These are phyloP conservation scores for Globisporangium acanthophoron DNA, from an alignment of 352 stramenopile genomes.

Conservation along the genomic window DNA sequence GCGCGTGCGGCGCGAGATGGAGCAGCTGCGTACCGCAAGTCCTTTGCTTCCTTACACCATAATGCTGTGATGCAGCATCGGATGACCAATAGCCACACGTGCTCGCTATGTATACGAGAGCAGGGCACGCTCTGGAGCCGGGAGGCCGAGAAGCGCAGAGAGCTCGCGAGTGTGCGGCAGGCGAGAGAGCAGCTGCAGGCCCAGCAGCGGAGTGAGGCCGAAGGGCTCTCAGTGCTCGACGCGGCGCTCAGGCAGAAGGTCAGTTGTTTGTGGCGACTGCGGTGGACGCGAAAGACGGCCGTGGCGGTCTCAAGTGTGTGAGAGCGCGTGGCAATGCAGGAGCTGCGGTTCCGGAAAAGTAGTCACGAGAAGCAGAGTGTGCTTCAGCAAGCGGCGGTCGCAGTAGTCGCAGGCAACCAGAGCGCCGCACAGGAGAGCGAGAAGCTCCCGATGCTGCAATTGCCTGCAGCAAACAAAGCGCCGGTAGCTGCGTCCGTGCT, in stretches of 20 bases:
- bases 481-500: background rate
- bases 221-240: conserved; percentile 27
- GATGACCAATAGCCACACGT: background rate
- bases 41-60: background rate
- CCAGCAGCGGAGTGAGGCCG: conserved; percentile 23
- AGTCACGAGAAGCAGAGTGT: conserved; percentile 9
- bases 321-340: conserved; percentile 7
- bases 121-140: conserved; percentile 40
- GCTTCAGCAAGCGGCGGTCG: conserved; percentile 21
- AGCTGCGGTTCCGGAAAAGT: conserved; percentile 25
- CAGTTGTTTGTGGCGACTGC: background rate
- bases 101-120: background rate
- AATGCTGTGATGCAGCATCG: too few species aligned
- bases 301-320: background rate
- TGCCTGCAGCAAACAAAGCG: background rate
- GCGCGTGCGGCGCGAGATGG: conserved; percentile 48
- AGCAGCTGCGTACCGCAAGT: conserved; percentile 34
- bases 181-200: conserved; percentile 24
- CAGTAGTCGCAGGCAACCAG: conserved; percentile 1
- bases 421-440: background rate
- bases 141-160: conserved; percentile 35
- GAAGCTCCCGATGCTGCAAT: background rate
- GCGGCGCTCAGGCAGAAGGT: conserved; percentile 23
- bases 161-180: conserved; percentile 33
- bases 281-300: background rate